Base-by-base conservation (phyloP, 495 filamentous ascomycete genomes). In the Penicillium pancosmium region DNA sequence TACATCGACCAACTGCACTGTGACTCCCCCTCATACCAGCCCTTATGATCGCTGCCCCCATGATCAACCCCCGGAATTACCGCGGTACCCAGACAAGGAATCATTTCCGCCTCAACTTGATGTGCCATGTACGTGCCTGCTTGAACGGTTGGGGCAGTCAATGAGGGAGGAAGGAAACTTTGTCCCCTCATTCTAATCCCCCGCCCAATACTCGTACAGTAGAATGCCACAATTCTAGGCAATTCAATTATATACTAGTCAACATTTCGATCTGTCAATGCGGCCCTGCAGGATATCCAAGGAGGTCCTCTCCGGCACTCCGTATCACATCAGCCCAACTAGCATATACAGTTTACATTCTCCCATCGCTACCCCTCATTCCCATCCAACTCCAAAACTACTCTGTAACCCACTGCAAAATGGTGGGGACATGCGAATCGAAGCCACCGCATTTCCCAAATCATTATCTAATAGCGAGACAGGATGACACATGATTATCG, bases 401-500 rank as follows among this genome's bases (percentile, higher is more conserved):
- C 5, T 31, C 27, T 9, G 8, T 31, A 31, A 31, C 21, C 27
- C 40, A 40, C 49, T 27, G 46, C 47, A 41, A 18, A 15, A 13
- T 36, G 27, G 58, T 60, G 58, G 57, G 54, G 52, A 52, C 33
- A 2, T 23, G 46, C 25, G 27, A 44, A 31, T 36, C 35, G 27
- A 50, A 25, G 10, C 50, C 27, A 10, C 15, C 21, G 35, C 21
- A 19, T 25, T 54, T 40, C 16, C 43, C 31, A 49, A 43, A 0
- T 19, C 50, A 67, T 69, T 69, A 69, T 49, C 53, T 69, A 69
- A 69, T 69, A 56, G 60, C 52, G 36, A 54, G 40, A 33, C 50
- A 43, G 16, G 35, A 69, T 69, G 64, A 69, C 67, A 69, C 67
- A 69, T 69, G 51, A 67, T 58, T 62, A 62, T 56, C 57, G 16